Percentiles rank a stretch among this genome's conserved stretches.
Conservation (phyloP, 2,329 filamentous ascomycete species). For the Dichotomopilus funicola region DNA sequence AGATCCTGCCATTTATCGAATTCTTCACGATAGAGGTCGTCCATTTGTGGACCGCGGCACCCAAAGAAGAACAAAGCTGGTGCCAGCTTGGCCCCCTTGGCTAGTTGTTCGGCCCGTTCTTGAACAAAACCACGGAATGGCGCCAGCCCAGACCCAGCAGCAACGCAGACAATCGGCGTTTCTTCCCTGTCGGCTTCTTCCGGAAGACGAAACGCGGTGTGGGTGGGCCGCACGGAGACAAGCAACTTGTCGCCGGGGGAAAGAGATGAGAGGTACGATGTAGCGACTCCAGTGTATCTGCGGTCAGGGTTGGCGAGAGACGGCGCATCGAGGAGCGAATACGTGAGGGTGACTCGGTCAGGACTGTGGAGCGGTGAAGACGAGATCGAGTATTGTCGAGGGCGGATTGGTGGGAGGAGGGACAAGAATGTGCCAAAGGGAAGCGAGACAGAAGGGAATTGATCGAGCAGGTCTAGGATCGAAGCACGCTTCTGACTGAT, state of each 20-base stretch:
- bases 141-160: constrained; percentile 50
- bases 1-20: constrained; percentile 51
- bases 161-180: constrained; percentile 46
- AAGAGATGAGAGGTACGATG: constrained; percentile 51
- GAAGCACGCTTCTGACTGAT: constrained; percentile 53
- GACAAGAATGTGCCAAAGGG: constrained; percentile 61
- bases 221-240: constrained; percentile 43
- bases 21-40: constrained; percentile 55
- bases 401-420: constrained; percentile 69
- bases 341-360: constrained; percentile 57
- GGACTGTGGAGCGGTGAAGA: constrained; percentile 61
- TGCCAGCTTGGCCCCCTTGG: constrained; percentile 47
- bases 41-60: constrained; percentile 47
- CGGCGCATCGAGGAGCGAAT: constrained; percentile 55
- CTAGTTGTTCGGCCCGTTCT: constrained; percentile 49
- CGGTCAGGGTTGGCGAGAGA: constrained; percentile 44
- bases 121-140: constrained; percentile 59
- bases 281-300: constrained; percentile 54
- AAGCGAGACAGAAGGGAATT: constrained; percentile 52
- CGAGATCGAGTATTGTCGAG: constrained; percentile 74
- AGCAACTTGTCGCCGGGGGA: constrained; percentile 37
- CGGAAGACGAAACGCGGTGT: constrained; percentile 44
- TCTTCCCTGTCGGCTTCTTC: constrained; percentile 31
- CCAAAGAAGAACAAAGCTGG: constrained; percentile 61
- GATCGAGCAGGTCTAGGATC: constrained; percentile 63